These are phyloP conservation scores for Boletus insuetus DNA, from an alignment of 768 basidiomycete genomes.

Conservation along the genomic window DNA sequence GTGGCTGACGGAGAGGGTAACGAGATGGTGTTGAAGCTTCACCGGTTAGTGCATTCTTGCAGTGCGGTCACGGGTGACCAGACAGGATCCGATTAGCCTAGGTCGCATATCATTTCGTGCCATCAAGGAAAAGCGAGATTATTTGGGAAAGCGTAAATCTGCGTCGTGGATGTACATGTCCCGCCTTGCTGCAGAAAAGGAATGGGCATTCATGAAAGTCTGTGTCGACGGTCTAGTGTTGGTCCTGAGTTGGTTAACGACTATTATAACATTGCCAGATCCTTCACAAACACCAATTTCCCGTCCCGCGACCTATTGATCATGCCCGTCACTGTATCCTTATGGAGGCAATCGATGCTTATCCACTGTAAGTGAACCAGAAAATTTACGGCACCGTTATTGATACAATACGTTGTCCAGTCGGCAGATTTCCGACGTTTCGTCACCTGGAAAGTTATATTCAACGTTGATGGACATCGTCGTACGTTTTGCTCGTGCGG, in stretches of 20 bases:
- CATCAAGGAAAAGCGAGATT: conserved; percentile 96
- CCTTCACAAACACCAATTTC: conserved; percentile 86
- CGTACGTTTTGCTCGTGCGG: conserved; percentile 88
- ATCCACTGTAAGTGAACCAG: conserved; percentile 68
- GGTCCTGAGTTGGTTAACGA: not conserved
- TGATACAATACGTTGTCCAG: conserved; percentile 37
- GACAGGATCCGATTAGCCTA: conserved; percentile 50
- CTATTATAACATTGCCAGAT: conserved; percentile 49
- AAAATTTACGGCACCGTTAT: not conserved
- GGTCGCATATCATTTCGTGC: conserved; percentile 97
- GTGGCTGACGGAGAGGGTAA: conserved; percentile 83
- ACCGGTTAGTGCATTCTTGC: conserved; percentile 53
- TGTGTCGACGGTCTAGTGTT: not conserved
- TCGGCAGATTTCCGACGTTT: conserved; percentile 81
- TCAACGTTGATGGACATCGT: conserved; percentile 93
- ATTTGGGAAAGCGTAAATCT: conserved; percentile 90
- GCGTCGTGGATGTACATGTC: conserved; percentile 99
- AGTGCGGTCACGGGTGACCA: not conserved
- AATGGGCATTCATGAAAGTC: conserved; percentile 99
- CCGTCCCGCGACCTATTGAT: conserved; percentile 91
- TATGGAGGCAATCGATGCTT: conserved; percentile 95
- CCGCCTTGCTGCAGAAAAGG: conserved; percentile 91
- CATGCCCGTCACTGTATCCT: conserved; percentile 93
- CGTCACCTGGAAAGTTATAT: conserved; percentile 87
- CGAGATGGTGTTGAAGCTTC: conserved; percentile 90